Evolutionary conservation across 305 asterid genomes (phyloP).

Genomic region (Lippia alba): DNA sequence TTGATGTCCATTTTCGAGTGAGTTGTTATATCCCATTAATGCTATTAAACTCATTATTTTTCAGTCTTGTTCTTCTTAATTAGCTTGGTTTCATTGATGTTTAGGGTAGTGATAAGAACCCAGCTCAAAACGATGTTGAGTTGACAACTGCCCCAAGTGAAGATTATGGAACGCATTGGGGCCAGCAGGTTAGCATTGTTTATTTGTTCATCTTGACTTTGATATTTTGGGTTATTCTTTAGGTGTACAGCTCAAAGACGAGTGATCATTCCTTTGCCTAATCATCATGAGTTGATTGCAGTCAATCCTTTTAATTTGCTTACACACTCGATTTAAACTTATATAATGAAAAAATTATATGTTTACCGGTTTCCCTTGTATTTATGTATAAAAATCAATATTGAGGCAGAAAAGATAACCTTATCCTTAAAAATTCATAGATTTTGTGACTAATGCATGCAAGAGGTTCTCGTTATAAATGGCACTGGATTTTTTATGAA

Average conservation of each 20-base stretch:
- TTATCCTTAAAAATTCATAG: too few relatives aligned
- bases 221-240: background rate
- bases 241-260: background rate
- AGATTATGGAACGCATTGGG: conserved; percentile 87
- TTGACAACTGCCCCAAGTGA: conserved; percentile 86
- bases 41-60: conserved; percentile 10
- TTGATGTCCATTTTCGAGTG: conserved; percentile 97
- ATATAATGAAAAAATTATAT: too few relatives aligned
- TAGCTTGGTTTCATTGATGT: conserved; percentile 31
- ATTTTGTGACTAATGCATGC: too few relatives aligned
- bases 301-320: too few relatives aligned
- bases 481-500: too few relatives aligned
- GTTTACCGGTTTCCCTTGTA: too few relatives aligned
- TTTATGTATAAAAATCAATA: too few relatives aligned
- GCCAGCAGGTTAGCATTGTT: conserved; percentile 76
- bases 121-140: conserved; percentile 77
- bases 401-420: too few relatives aligned
- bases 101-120: conserved; percentile 72
- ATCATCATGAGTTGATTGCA: too few relatives aligned
- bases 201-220: background rate
- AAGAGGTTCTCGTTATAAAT: too few relatives aligned
- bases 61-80: conserved; percentile 15
- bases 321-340: too few relatives aligned
- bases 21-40: conserved; percentile 40
- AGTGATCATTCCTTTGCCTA: too few relatives aligned